Conservation (phyloP, 2,329 filamentous ascomycete species). For the Annulohypoxylon truncatum region DNA sequence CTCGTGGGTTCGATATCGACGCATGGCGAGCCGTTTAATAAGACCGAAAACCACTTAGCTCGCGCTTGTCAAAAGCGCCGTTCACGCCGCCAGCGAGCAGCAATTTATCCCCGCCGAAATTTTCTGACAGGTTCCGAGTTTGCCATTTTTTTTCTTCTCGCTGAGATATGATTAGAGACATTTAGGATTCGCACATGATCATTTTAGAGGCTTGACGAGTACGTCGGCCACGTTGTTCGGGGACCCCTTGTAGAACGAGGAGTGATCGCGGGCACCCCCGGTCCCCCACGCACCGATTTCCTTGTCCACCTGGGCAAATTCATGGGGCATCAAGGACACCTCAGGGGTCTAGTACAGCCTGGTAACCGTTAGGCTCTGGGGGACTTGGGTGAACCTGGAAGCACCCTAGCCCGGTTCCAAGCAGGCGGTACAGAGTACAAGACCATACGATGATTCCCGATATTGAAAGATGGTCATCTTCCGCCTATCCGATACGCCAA, state of each 20-base stretch:
- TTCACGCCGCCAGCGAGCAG: conserved; percentile 12
- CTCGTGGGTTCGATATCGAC: conserved; percentile 30
- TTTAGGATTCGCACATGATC: conserved; percentile 4
- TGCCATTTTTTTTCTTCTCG: not conserved
- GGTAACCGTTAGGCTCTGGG: conserved; percentile 5
- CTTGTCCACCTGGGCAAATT: conserved; percentile 2
- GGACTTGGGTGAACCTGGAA: conserved; percentile 24
- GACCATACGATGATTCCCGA: conserved; percentile 6
- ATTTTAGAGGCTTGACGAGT: conserved; percentile 15
- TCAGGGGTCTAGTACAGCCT: conserved; percentile 15
- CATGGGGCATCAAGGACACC: conserved; percentile 2
- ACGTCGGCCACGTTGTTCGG: conserved; percentile 15
- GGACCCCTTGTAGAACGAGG: not conserved
- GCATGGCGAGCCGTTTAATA: conserved; percentile 32
- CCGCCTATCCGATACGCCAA: conserved; percentile 24
- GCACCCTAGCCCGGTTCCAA: conserved; percentile 22
- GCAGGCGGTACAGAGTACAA: conserved; percentile 26
- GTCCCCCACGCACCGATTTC: conserved; percentile 27
- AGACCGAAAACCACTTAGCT: conserved; percentile 16
- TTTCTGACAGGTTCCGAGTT: conserved; percentile 1
- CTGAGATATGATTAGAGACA: conserved; percentile 3
- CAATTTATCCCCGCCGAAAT: conserved; percentile 4
- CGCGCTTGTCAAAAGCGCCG: conserved; percentile 13
- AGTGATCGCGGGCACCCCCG: conserved; percentile 11
- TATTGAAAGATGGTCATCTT: conserved; percentile 12